Conservation (phyloP, 1,284 basidiomycete species). For the Chalciporus piperatoides region DNA sequence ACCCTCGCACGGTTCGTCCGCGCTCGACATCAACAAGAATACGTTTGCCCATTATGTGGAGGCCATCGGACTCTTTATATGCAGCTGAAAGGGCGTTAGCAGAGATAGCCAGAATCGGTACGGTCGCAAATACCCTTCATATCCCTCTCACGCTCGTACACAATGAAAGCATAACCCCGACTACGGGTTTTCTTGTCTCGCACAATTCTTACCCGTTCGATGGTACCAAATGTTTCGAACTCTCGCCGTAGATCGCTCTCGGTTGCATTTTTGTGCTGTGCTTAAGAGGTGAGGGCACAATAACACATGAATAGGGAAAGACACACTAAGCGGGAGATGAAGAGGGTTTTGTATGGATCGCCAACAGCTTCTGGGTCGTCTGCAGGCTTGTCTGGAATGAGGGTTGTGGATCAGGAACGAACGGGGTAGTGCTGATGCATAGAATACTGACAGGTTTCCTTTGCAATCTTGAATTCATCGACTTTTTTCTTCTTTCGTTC, state of each 20-base stretch:
- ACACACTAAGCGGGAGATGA: conserved; percentile 87
- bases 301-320: background rate
- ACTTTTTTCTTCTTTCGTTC: conserved; percentile 75
- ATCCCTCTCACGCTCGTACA: conserved; percentile 96
- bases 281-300: conserved; percentile 24
- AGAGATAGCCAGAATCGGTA: conserved; percentile 12
- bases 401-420: conserved; percentile 12
- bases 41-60: conserved; percentile 92
- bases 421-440: conserved; percentile 1
- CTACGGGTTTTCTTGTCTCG: conserved; percentile 85
- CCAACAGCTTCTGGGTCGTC: conserved; percentile 93
- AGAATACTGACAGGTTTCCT: conserved; percentile 70
- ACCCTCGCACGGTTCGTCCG: conserved; percentile 95
- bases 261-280: conserved; percentile 80
- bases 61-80: conserved; percentile 98
- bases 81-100: conserved; percentile 60
- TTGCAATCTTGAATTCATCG: conserved; percentile 78
- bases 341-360: conserved; percentile 98
- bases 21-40: conserved; percentile 98
- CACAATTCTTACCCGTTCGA: conserved; percentile 90
- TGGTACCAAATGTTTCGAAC: conserved; percentile 93
- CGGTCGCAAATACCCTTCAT: conserved; percentile 80
- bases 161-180: conserved; percentile 94
- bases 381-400: conserved; percentile 74
- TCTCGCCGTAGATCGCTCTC: conserved; percentile 91